phyloP scores from a whole-genome alignment of 2,329 filamentous ascomycete species.

The Trichophyton verrucosum region DNA sequence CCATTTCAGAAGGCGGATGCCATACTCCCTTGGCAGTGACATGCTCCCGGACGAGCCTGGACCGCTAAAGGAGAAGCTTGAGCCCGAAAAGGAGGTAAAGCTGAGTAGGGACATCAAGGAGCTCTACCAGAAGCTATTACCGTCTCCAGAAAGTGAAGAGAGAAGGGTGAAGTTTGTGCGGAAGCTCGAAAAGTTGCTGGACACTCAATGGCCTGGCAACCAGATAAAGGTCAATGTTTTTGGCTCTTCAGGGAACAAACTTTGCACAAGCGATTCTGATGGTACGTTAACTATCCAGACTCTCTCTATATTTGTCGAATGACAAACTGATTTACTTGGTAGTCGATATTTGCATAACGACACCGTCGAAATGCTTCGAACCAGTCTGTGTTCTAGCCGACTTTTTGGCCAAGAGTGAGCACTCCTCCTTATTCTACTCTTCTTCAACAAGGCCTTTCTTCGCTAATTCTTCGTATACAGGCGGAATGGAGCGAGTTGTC shows the following conservation, averaged over 20 bases:
- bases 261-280: constrained; percentile 93
- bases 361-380: constrained; percentile 74
- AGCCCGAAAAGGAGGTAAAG: constrained; percentile 59
- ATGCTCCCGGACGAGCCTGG: constrained; percentile 57
- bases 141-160: constrained; percentile 64
- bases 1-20: constrained; percentile 72
- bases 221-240: constrained; percentile 87
- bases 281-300: constrained; percentile 42
- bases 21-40: constrained; percentile 79
- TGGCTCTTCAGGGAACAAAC: constrained; percentile 90
- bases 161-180: constrained; percentile 63
- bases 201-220: constrained; percentile 80
- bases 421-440: neutral
- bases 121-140: constrained; percentile 73
- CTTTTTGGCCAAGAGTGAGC: constrained; percentile 70
- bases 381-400: constrained; percentile 83
- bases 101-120: constrained; percentile 73
- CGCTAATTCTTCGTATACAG: constrained; percentile 35
- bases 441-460: constrained; percentile 9
- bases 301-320: neutral
- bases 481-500: constrained; percentile 92
- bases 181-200: constrained; percentile 80
- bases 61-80: constrained; percentile 56
- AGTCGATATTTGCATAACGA: constrained; percentile 98
- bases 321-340: neutral